Percentiles rank a stretch among this genome's conserved stretches.
Conservation (phyloP, 148 eudicot species). For the Nepenthes gracilis region DNA sequence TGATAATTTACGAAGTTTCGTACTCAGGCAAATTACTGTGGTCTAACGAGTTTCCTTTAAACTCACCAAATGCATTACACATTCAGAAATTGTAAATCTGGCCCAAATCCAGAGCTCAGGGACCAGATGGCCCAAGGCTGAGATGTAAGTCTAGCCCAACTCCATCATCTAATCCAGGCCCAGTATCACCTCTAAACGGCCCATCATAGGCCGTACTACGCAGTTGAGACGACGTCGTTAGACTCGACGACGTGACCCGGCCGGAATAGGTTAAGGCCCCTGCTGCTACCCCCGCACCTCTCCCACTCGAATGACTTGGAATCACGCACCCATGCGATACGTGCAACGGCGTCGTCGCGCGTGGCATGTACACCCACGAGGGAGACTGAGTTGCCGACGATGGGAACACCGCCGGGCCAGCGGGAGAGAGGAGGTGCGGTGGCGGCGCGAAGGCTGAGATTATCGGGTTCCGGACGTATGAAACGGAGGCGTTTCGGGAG, state of each 20-base stretch:
- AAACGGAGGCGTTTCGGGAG: slow-evolving; percentile 27
- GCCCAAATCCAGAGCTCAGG: no score
- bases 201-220: slow-evolving; percentile 19
- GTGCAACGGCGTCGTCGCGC: slow-evolving; percentile 35
- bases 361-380: slow-evolving; percentile 65
- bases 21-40: no score
- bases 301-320: slow-evolving; percentile 3
- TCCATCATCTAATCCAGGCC: slow-evolving; percentile 58
- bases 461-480: slow-evolving; percentile 60
- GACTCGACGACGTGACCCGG: slow-evolving; percentile 6
- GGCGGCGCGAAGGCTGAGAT: slow-evolving; percentile 68
- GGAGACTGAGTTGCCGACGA: slow-evolving; percentile 8
- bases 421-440: slow-evolving; percentile 52
- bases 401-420: slow-evolving; percentile 1
- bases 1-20: no score
- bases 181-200: slow-evolving; percentile 37
- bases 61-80: no score
- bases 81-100: no score
- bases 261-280: slow-evolving; percentile 29
- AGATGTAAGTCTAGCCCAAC: slow-evolving; percentile 80
- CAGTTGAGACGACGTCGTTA: slow-evolving; percentile 10
- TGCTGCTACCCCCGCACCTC: slow-evolving; percentile 14
- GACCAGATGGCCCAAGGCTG: slow-evolving; percentile 53
- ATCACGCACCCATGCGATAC: slow-evolving; percentile 66
- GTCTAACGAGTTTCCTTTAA: no score